These are phyloP conservation scores for Zanthoxylum bungeanum DNA, from an alignment of 345 rosid species.

Conservation along the genomic window DNA sequence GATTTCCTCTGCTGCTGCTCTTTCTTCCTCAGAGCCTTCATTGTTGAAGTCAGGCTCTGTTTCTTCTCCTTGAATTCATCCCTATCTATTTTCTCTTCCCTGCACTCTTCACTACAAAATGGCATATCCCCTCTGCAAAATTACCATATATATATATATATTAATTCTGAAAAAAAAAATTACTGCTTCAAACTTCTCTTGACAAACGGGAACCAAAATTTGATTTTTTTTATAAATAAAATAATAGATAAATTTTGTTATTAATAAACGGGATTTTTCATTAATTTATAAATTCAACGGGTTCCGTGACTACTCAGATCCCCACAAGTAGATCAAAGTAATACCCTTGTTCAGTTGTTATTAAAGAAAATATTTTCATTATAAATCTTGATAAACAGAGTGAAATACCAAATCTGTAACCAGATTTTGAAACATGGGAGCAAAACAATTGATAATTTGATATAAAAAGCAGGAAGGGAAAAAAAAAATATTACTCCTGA, in stretches of 20 bases:
- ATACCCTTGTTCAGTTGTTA: background rate
- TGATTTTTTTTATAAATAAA: too few species aligned
- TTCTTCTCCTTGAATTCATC: conserved; percentile 66
- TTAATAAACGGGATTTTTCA: too few species aligned
- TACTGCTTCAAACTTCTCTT: background rate
- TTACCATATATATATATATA: background rate
- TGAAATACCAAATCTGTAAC: background rate
- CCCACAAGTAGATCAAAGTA: background rate
- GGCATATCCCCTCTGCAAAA: conserved; percentile 79
- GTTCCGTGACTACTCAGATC: too few species aligned
- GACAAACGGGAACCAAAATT: too few species aligned
- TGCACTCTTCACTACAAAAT: conserved; percentile 86
- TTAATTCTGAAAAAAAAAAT: too few species aligned
- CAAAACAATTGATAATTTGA: background rate
- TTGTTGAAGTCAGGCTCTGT: conserved; percentile 55
- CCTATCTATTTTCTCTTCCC: conserved; percentile 72
- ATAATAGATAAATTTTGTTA: too few species aligned
- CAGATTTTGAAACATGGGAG: background rate
- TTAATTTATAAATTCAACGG: too few species aligned
- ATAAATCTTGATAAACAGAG: background rate
- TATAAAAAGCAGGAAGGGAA: too few species aligned
- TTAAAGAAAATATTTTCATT: background rate
- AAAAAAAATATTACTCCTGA: background rate
- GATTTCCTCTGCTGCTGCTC: conserved; percentile 45
- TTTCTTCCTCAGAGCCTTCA: conserved; percentile 47